Evolutionary conservation across 305 asterid genomes (phyloP).

Genomic region (Euphrasia arctica): DNA sequence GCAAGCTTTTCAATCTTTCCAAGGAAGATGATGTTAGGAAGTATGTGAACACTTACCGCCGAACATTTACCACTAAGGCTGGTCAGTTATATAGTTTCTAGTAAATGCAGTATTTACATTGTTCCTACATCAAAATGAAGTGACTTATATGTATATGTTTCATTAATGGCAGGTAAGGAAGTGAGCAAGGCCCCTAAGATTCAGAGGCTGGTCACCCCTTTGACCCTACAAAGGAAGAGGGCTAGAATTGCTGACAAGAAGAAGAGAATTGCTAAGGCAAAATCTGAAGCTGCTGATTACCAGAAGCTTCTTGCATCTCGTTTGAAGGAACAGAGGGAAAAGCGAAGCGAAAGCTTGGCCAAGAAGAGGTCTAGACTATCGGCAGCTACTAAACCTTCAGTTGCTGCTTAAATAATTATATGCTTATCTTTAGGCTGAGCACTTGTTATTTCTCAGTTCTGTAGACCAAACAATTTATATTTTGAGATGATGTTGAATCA

Average conservation of each 20-base stretch:
- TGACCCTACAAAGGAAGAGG: slow-evolving; percentile 54
- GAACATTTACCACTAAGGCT: slow-evolving; percentile 43
- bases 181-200: slow-evolving; percentile 58
- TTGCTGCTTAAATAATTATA: slow-evolving; percentile 29
- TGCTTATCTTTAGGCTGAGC: neutral
- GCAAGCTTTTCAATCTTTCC: slow-evolving; percentile 52
- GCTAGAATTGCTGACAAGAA: slow-evolving; percentile 54
- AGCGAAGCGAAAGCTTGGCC: slow-evolving; percentile 53
- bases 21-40: slow-evolving; percentile 62
- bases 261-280: slow-evolving; percentile 55
- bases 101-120: neutral
- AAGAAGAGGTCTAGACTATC: slow-evolving; percentile 52
- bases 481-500: slow-evolving; percentile 21
- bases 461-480: slow-evolving; percentile 5
- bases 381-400: slow-evolving; percentile 39
- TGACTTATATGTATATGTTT: neutral
- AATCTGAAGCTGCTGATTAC: slow-evolving; percentile 51
- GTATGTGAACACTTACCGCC: slow-evolving; percentile 54
- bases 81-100: slow-evolving; percentile 26
- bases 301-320: slow-evolving; percentile 51
- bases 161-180: slow-evolving; percentile 36
- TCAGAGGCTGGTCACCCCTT: slow-evolving; percentile 55
- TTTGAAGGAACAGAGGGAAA: slow-evolving; percentile 57
- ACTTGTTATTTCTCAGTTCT: neutral
- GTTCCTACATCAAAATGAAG: neutral